Base-by-base conservation (phyloP, 345 rosid species). In the Xanthoceras sorbifolium region DNA sequence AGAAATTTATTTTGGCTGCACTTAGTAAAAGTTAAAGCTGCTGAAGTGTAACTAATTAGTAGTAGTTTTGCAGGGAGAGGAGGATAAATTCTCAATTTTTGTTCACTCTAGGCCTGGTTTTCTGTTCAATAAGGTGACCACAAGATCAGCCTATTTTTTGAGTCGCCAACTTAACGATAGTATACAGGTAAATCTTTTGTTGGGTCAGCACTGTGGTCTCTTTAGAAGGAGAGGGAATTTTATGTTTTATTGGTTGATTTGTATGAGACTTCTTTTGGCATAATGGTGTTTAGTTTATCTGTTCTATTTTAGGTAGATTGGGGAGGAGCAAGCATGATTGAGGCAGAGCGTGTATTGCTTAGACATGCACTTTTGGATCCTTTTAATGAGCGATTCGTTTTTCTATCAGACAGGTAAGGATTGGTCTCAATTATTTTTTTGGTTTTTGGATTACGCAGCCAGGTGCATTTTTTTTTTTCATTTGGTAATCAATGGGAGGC, bases 101-200 rank as follows among this genome's bases (percentile, higher is more conserved):
- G 97, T 96, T 83, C 99, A 96, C 75, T 90, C 99, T 50, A 90
- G 99, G 88, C 99, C 98, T 70, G 97, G 99, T 44, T 96, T 96
- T 81, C 18, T 91, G 59, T 83, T 96, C 72, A 93, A 83, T 75
- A 88, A 90, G 85, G 97, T 85, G 68, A 96, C 94, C 6, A 92
- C 97, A 22, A 89, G 93, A 82, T 96, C 97, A 2, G 77, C 71
- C 48, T 86, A 84, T 84, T 96, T 96, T 81, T 73, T 92, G 69
- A 71, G 84, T 71, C 93, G 97, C 17, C 99, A 96, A 87, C 87
- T 96, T 81, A 96, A 89, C 80, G 92, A 93, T 50, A 96, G 99
- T 63, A 83, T 92, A 81, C 91, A 93, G 99, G 99, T 93, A 32
- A 36, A 54, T 80, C 64, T 42, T 5, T 17, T 15, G 50, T 67